phyloP scores from a whole-genome alignment of 2,329 filamentous ascomycete species.

The Emydomyces testavorans region DNA sequence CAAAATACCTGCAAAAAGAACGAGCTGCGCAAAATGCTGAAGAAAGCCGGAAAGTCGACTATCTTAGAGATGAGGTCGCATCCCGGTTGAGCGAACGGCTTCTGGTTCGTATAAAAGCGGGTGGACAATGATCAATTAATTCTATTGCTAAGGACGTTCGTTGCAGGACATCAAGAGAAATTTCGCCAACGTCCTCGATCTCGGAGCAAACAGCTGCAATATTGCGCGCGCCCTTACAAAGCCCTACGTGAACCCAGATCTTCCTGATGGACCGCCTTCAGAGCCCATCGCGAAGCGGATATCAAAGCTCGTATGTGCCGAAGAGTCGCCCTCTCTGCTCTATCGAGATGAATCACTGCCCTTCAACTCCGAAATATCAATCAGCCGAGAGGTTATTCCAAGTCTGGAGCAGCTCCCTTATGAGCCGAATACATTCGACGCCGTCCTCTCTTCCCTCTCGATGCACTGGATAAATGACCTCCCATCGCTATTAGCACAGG shows the following conservation, averaged over 20 bases:
- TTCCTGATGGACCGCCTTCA: constrained; percentile 37
- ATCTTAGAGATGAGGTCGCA: constrained; percentile 87
- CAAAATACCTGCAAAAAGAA: constrained; percentile 87
- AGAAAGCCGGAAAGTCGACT: constrained; percentile 70
- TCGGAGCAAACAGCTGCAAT: constrained; percentile 93
- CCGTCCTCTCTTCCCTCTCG: constrained; percentile 77
- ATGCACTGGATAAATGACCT: constrained; percentile 98
- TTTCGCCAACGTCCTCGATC: constrained; percentile 74
- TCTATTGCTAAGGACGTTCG: neutral
- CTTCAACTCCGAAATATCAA: constrained; percentile 62
- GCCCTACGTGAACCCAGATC: constrained; percentile 47
- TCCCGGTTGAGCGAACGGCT: constrained; percentile 72
- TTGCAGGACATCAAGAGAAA: constrained; percentile 76
- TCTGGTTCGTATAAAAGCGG: constrained; percentile 44
- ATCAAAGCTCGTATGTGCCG: constrained; percentile 63
- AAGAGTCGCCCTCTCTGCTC: constrained; percentile 66
- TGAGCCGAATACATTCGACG: constrained; percentile 65
- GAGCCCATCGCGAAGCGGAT: constrained; percentile 61
- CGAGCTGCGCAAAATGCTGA: constrained; percentile 61
- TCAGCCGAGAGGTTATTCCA: constrained; percentile 63
- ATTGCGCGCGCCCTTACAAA: constrained; percentile 67
- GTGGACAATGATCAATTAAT: neutral
- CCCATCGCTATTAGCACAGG: constrained; percentile 68
- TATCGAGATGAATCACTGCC: constrained; percentile 57
- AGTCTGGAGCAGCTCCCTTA: constrained; percentile 60